Evolutionary conservation across 1,284 basidiomycete genomes (phyloP).

Genomic region (Ganoderma multipileum): DNA sequence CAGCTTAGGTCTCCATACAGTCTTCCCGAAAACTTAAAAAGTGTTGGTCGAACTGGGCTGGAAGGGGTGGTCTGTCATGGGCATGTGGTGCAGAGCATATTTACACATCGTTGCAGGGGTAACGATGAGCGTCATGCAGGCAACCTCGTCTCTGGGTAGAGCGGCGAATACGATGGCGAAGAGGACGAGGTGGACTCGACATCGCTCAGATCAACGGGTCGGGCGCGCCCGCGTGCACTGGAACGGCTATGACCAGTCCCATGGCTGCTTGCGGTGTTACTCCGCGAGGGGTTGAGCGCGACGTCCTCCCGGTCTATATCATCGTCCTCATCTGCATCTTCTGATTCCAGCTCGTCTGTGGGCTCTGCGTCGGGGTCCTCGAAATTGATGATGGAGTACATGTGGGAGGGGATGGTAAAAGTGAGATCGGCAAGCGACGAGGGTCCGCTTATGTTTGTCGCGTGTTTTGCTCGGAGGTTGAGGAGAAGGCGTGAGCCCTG

Average conservation of each 20-base stretch:
- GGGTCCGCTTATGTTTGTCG: conserved; percentile 14
- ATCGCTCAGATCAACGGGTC: neutral
- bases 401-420: conserved; percentile 20
- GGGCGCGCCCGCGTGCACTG: neutral
- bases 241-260: neutral
- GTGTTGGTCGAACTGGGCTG: too few relatives aligned
- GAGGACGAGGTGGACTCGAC: neutral
- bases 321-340: neutral
- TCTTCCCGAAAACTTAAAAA: too few relatives aligned
- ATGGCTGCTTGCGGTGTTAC: neutral
- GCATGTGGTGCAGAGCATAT: conserved; percentile 15
- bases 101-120: neutral
- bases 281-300: conserved; percentile 19
- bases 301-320: conserved; percentile 14
- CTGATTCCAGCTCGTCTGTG: conserved; percentile 9
- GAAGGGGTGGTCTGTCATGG: neutral
- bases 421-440: conserved; percentile 19
- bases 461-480: conserved; percentile 33
- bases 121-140: neutral
- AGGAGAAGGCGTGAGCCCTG: conserved; percentile 39
- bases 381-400: conserved; percentile 25
- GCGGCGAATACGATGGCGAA: conserved; percentile 8
- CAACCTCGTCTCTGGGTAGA: conserved; percentile 8
- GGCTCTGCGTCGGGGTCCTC: conserved; percentile 14
- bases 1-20: too few relatives aligned